Evolutionary conservation across 108 stramenopile species (phyloP).

Genomic region (Pseudonitzschia pungens): DNA sequence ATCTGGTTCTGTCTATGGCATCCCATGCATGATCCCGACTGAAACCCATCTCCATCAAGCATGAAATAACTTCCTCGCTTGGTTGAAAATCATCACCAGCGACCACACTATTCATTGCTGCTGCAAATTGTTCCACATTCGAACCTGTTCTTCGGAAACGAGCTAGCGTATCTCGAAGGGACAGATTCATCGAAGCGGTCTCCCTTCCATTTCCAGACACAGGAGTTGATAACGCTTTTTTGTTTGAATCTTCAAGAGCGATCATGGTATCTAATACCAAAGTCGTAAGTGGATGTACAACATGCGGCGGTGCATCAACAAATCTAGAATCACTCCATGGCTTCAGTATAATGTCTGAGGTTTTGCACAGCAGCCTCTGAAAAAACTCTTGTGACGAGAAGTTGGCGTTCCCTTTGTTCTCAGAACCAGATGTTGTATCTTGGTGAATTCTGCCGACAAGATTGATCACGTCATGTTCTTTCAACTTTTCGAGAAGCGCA

Average conservation of each 20-base stretch:
- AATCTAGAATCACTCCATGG: slow-evolving; percentile 63
- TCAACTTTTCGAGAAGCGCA: slow-evolving; percentile 57
- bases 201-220: background rate
- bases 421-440: slow-evolving; percentile 13
- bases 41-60: slow-evolving; percentile 90
- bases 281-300: slow-evolving; percentile 57
- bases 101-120: background rate
- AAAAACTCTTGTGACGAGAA: slow-evolving; percentile 39
- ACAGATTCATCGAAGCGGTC: background rate
- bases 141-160: background rate
- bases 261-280: slow-evolving; percentile 59
- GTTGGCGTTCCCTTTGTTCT: slow-evolving; percentile 4
- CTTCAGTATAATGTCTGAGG: slow-evolving; percentile 48
- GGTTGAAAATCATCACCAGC: slow-evolving; percentile 58
- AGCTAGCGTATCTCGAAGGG: background rate
- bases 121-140: background rate
- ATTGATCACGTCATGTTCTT: slow-evolving; percentile 37
- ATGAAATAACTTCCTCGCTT: slow-evolving; percentile 70
- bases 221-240: slow-evolving; percentile 17
- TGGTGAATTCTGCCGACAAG: slow-evolving; percentile 22
- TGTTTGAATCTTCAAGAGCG: slow-evolving; percentile 62
- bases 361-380: slow-evolving; percentile 45
- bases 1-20: slow-evolving; percentile 64
- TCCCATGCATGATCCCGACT: slow-evolving; percentile 81
- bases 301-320: slow-evolving; percentile 51